Evolutionary conservation across 345 rosid species (phyloP).

Genomic region (Euphorbia lathyris): DNA sequence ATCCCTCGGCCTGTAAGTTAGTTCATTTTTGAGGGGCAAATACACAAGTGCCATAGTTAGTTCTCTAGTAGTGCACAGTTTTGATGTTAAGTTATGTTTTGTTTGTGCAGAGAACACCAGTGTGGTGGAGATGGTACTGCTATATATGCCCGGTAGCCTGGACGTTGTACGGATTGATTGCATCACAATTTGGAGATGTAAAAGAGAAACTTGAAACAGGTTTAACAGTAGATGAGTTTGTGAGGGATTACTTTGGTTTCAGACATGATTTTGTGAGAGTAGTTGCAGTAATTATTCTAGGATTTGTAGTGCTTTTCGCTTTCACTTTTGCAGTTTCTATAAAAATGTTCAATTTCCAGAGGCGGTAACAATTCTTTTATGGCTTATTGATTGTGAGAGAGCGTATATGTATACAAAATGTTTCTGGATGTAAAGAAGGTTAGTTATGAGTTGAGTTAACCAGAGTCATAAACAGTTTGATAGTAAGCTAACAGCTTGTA

Average conservation of each 20-base stretch:
- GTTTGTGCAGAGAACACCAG: slow-evolving; percentile 25
- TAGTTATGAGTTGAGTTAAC: too few species aligned
- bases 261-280: slow-evolving; percentile 23
- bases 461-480: too few species aligned
- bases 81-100: too few species aligned
- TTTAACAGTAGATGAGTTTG: slow-evolving; percentile 14
- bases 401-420: too few species aligned
- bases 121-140: slow-evolving; percentile 35
- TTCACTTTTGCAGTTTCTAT: slow-evolving; percentile 19
- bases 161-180: slow-evolving; percentile 30
- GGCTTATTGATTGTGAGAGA: too few species aligned
- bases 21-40: not conserved
- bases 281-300: slow-evolving; percentile 20
- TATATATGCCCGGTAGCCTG: slow-evolving; percentile 31
- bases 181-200: slow-evolving; percentile 31
- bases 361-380: slow-evolving; percentile 4
- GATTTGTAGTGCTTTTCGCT: slow-evolving; percentile 24
- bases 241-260: slow-evolving; percentile 20
- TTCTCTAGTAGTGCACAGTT: not conserved
- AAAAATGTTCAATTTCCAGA: slow-evolving; percentile 28
- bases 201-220: slow-evolving; percentile 14
- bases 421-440: too few species aligned
- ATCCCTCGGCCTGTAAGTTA: slow-evolving; percentile 13
- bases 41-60: too few species aligned
- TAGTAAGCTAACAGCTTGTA: too few species aligned